These are phyloP conservation scores for Clavispora asparagi DNA, from an alignment of 805 yeast genomes.

Conservation along the genomic window DNA sequence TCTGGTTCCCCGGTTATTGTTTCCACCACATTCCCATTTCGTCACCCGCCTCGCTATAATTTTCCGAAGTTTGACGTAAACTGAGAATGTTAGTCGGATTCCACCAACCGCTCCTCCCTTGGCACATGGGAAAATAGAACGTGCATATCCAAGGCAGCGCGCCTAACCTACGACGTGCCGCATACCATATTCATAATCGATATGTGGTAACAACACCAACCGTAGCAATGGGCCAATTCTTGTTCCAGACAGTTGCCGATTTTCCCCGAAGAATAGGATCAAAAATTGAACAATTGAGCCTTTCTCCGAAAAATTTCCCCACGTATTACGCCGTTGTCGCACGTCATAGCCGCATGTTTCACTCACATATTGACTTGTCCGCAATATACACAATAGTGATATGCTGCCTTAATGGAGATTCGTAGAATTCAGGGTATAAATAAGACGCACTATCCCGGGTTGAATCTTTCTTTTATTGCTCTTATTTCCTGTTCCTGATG, in stretches of 20 bases:
- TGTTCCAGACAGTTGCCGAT: no score
- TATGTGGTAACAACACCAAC: no score
- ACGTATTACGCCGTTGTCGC: neutral
- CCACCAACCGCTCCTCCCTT: no score
- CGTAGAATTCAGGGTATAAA: neutral
- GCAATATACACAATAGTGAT: constrained; percentile 6
- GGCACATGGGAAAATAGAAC: neutral
- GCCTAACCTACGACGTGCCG: neutral
- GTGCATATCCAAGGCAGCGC: neutral
- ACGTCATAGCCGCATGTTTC: neutral
- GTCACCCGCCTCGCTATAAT: no score
- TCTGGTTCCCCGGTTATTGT: no score
- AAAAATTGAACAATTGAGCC: neutral
- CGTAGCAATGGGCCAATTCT: no score
- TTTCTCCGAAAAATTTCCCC: neutral
- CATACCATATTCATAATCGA: neutral
- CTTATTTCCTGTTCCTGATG: neutral
- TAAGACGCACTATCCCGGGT: neutral
- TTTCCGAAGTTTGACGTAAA: no score
- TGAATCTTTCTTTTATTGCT: neutral
- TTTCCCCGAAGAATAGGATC: no score
- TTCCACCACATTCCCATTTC: no score
- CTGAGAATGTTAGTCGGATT: no score
- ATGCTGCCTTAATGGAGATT: neutral
- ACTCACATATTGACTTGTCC: neutral